phyloP scores from a whole-genome alignment of 1,284 basidiomycete species.

The Leccinum laetum region DNA sequence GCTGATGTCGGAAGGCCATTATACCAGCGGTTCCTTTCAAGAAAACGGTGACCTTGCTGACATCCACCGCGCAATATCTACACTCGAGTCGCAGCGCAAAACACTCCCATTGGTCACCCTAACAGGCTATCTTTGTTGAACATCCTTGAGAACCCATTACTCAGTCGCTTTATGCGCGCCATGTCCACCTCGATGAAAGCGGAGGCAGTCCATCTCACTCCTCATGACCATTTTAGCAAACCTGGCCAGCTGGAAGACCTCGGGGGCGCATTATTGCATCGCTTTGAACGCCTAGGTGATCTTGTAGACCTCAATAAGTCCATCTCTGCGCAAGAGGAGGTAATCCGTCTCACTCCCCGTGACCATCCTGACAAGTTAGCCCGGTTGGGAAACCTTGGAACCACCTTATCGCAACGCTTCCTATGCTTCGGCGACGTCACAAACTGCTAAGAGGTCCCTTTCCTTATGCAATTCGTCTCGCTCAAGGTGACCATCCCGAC shows the following conservation, averaged over 20 bases:
- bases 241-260: background rate
- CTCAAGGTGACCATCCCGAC: background rate
- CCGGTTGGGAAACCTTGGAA: background rate
- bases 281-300: background rate
- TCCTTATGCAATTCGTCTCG: background rate
- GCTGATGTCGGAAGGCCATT: background rate
- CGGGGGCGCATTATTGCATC: background rate
- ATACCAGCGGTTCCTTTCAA: background rate
- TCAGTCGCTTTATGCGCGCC: background rate
- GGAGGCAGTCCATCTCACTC: background rate
- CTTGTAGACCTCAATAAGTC: background rate
- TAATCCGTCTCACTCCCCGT: background rate
- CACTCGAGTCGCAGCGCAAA: background rate
- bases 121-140: background rate
- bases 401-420: background rate
- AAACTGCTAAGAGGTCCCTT: background rate
- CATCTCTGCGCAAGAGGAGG: background rate
- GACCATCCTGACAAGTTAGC: background rate
- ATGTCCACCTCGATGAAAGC: background rate
- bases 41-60: background rate
- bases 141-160: background rate
- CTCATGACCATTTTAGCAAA: background rate
- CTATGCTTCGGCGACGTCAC: too few species aligned
- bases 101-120: too few species aligned
- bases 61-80: background rate